A percentile compares a stretch with the other conserved stretches of the same genome.
These are phyloP conservation scores for Vitis amurensis DNA, from an alignment of 164 flowering plant species.

Conservation along the genomic window DNA sequence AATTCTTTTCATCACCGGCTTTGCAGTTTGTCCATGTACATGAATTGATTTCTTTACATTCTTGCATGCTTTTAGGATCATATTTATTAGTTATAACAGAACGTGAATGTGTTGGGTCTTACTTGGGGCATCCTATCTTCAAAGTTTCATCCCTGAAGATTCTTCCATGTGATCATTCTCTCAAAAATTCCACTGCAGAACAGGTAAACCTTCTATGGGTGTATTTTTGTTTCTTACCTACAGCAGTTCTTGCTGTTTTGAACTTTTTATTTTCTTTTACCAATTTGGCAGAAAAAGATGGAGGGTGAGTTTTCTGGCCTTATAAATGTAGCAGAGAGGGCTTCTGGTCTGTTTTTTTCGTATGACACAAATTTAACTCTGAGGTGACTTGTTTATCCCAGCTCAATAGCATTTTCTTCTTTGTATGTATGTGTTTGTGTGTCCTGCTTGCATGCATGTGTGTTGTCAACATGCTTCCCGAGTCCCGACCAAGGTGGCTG, in stretches of 20 bases:
- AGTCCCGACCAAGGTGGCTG: no score
- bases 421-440: no score
- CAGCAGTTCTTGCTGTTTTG: background rate
- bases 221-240: background rate
- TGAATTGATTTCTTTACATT: background rate
- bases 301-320: constrained; percentile 79
- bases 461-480: no score
- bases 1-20: background rate
- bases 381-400: constrained; percentile 42
- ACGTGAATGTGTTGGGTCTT: constrained; percentile 81
- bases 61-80: constrained; percentile 49
- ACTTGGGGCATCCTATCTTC: constrained; percentile 85
- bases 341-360: constrained; percentile 86
- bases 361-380: constrained; percentile 86
- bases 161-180: constrained; percentile 79
- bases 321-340: constrained; percentile 77
- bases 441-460: no score
- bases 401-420: background rate
- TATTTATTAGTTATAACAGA: constrained; percentile 77
- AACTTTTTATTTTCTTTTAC: background rate
- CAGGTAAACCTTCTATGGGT: constrained; percentile 48
- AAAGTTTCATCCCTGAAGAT: constrained; percentile 74
- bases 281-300: constrained; percentile 77
- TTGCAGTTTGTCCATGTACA: background rate
- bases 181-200: constrained; percentile 61